Evolutionary conservation across 441 rosid genomes (phyloP), one percentile per base, ranked within the genome.

Genomic region (Omphalea diandra): DNA sequence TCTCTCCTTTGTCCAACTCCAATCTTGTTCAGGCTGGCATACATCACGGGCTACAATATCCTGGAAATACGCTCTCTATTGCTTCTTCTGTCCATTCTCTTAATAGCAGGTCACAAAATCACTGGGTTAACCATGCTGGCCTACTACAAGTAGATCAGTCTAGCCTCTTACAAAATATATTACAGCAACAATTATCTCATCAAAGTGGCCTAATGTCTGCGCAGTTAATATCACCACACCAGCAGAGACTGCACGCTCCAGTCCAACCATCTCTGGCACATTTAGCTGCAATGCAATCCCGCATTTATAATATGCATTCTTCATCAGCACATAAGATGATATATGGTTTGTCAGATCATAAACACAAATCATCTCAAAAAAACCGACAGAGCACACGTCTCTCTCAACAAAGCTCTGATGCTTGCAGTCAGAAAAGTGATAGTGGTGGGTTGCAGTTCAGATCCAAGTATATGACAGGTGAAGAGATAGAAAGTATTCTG

Each of bases 401-500:
- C 60, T 88, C 95, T 40, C 94, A 84, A 9, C 96, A 94, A 75
- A 77, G 83, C 41, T 90, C 95, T 3, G 97, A 91, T 64, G 54
- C 81, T 50, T 69, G 85, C 72, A 87, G 90, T 80, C 96, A 86
- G 86, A 92, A 90, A 81, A 86, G 86, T 71, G 98, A 92, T 50
- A 75, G 84, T 50, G 88, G 89, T 20, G 76, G 82, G 70, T 68
- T 84, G 72, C 97, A 90, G 12, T 84, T 90, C 71, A 82, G 94
- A 67, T 94, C 99, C 67, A 94, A 94, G 84, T 76, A 92, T 78
- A 94, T 94, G 99, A 88, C 94, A 43, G 76, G 94, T 63, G 98
- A 94, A 73, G 99, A 94, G 80, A 90, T 94, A 2, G 98, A 92
- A 85, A 88, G 93, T 75, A 90, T 94, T 66, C 88, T 94, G 71